Percentiles rank a stretch among this genome's conserved stretches.
These are phyloP conservation scores for Metschnikowia picachoensis DNA, from an alignment of 805 yeast genomes.

Conservation along the genomic window DNA sequence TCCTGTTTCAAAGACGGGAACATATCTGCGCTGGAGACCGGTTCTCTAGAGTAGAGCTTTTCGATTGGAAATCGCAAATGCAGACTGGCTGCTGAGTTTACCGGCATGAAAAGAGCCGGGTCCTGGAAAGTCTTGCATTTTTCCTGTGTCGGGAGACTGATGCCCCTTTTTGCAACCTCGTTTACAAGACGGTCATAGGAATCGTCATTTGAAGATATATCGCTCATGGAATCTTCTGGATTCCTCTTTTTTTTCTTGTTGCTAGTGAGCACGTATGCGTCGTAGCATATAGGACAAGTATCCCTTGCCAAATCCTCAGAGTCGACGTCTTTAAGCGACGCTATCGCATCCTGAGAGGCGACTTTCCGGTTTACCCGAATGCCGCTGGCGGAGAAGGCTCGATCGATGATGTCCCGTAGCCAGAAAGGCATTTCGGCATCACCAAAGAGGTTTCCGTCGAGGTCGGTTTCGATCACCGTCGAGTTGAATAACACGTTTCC, in stretches of 20 bases:
- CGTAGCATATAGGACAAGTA: slow-evolving; percentile 42
- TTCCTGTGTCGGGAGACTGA: slow-evolving; percentile 1
- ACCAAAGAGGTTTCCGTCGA: slow-evolving; percentile 14
- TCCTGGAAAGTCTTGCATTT: slow-evolving; percentile 6
- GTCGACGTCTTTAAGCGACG: slow-evolving; percentile 26
- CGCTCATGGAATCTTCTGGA: slow-evolving; percentile 3
- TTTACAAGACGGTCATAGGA: slow-evolving; percentile 2
- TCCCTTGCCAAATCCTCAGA: slow-evolving; percentile 14
- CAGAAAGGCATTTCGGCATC: slow-evolving; percentile 17
- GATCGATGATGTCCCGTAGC: slow-evolving; percentile 24
- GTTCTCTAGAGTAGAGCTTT: slow-evolving; percentile 6
- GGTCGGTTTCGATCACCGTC: slow-evolving; percentile 14
- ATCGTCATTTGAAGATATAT: neutral
- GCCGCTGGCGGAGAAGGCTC: slow-evolving; percentile 33
- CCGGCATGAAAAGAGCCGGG: slow-evolving; percentile 15
- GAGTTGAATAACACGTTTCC: slow-evolving; percentile 13
- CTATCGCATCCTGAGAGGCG: slow-evolving; percentile 40
- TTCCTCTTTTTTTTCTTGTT: slow-evolving; percentile 13
- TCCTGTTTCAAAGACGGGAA: slow-evolving; percentile 10
- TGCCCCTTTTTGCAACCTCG: neutral
- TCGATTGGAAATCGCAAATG: slow-evolving; percentile 12
- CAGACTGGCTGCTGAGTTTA: slow-evolving; percentile 8
- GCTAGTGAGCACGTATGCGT: slow-evolving; percentile 22
- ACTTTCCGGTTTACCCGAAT: slow-evolving; percentile 21
- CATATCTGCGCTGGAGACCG: slow-evolving; percentile 9